Evolutionary conservation across 495 filamentous ascomycete species (phyloP), one percentile per base, ranked within the genome.

Genomic region (Margaritispora aquatica): DNA sequence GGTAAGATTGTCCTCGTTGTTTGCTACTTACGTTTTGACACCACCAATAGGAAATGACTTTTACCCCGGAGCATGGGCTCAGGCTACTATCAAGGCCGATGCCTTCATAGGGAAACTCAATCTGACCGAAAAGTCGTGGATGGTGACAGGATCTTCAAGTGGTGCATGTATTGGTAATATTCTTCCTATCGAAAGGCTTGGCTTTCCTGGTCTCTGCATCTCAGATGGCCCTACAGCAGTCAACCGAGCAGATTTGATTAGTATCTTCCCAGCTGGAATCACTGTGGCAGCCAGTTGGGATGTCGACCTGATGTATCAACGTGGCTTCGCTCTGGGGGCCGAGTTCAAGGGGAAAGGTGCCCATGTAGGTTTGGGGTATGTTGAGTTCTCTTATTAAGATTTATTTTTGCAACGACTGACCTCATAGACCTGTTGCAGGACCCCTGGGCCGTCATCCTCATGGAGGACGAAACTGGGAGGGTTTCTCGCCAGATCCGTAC

Each of bases 391-490:
- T 31, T 51, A 21, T 2, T 20, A 1, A 36, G 26, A 58, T 7
- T 22, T 8, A n/a, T 9, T 48, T 48, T 48, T 7, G 8, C 20
- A 48, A n/a, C 21, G 8, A 19, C n/a, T 4, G 8, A 26, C 2
- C 3, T 41, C 7, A 24, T 13, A 78, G 92, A 1, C 93, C 93
- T 13, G 90, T 92, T 20, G 88, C 90, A 41, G 93, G 93, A 0
- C 90, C 93, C 0, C 72, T 93, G 19, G 89, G 89, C 27, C 82
- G 88, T 41, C 68, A 76, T 29, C 85, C 91, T 0, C 84, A 83
- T 54, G 88, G 85, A 29, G 93, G 93, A 13, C 83, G 93, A 19
- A 93, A 92, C 72, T 97, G 93, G 93, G 88, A 90, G 71, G 83
- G 88, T 15, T 83, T 81, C 69, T 82, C 86, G 1, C 84, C 87